These are phyloP conservation scores for Chrysanthemum lavandulifolium DNA, from an alignment of 129 eudicot species.

Conservation along the genomic window DNA sequence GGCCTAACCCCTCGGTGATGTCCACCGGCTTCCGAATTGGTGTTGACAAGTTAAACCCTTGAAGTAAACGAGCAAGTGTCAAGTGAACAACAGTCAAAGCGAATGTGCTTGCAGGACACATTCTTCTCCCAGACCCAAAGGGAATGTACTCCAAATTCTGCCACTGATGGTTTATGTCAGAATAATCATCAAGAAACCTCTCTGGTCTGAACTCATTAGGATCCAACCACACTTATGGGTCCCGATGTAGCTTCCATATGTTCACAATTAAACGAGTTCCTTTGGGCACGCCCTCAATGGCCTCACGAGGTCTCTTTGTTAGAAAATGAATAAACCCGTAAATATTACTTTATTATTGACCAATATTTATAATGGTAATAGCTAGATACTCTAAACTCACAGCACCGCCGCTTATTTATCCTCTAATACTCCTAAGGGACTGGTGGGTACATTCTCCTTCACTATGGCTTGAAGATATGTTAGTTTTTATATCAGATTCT, in stretches of 20 bases:
- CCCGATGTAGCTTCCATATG: conserved; percentile 62
- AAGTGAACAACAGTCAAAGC: conserved; percentile 26
- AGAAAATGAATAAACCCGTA: no score
- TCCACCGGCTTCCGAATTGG: conserved; percentile 34
- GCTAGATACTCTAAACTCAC: no score
- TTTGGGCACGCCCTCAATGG: conserved; percentile 42
- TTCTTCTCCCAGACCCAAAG: conserved; percentile 41
- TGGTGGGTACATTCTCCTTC: conserved; percentile 65
- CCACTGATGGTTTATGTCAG: conserved; percentile 17
- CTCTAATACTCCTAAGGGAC: conserved; percentile 34
- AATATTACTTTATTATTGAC: no score
- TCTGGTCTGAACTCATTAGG: conserved; percentile 41
- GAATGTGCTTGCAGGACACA: conserved; percentile 43
- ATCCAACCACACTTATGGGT: conserved; percentile 41
- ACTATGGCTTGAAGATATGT: conserved; percentile 42
- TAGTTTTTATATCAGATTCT: conserved; percentile 44
- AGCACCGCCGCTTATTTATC: no score
- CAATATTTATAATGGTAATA: no score
- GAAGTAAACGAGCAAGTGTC: conserved; percentile 40
- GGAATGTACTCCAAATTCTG: conserved; percentile 44
- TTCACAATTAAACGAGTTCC: conserved; percentile 49
- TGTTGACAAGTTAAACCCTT: conserved; percentile 36
- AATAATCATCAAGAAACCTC: conserved; percentile 34
- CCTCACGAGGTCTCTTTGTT: conserved; percentile 36
- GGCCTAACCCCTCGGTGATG: conserved; percentile 43